A percentile compares a stretch with the other conserved stretches of the same genome.
Evolutionary conservation across 441 rosid species (phyloP).

Genomic region (Pelargonium myrrhifolium): DNA sequence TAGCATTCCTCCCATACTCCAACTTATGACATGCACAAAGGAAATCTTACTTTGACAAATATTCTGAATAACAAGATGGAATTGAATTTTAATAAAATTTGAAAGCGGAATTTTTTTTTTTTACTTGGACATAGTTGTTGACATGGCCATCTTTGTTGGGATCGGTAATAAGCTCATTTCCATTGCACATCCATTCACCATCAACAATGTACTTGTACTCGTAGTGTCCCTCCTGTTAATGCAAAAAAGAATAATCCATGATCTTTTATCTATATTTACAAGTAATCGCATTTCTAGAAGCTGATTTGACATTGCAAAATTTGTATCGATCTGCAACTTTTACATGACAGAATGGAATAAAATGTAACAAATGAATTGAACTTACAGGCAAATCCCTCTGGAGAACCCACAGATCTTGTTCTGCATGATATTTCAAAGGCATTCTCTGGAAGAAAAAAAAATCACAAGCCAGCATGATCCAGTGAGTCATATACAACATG

Average conservation of each 20-base stretch:
- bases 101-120: not conserved
- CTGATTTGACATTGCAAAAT: too few species aligned
- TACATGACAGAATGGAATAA: not conserved
- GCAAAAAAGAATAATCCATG: not conserved
- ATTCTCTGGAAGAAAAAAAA: slow-evolving; percentile 48
- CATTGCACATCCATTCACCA: slow-evolving; percentile 67
- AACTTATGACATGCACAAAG: not conserved
- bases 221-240: slow-evolving; percentile 75
- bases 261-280: too few species aligned
- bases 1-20: not conserved
- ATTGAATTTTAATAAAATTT: not conserved
- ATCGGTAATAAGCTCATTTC: slow-evolving; percentile 45
- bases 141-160: slow-evolving; percentile 76
- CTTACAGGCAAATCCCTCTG: slow-evolving; percentile 65
- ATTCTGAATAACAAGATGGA: not conserved
- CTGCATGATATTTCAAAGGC: slow-evolving; percentile 52
- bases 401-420: slow-evolving; percentile 54
- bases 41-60: not conserved
- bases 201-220: slow-evolving; percentile 87
- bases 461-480: slow-evolving; percentile 1
- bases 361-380: slow-evolving; percentile 5
- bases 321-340: too few species aligned
- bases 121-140: slow-evolving; percentile 67
- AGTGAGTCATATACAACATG: not conserved
- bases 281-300: too few species aligned